Percentiles rank a stretch among this genome's conserved stretches.
phyloP scores from a whole-genome alignment of 495 filamentous ascomycete genomes.

The Penicillium parvum region DNA sequence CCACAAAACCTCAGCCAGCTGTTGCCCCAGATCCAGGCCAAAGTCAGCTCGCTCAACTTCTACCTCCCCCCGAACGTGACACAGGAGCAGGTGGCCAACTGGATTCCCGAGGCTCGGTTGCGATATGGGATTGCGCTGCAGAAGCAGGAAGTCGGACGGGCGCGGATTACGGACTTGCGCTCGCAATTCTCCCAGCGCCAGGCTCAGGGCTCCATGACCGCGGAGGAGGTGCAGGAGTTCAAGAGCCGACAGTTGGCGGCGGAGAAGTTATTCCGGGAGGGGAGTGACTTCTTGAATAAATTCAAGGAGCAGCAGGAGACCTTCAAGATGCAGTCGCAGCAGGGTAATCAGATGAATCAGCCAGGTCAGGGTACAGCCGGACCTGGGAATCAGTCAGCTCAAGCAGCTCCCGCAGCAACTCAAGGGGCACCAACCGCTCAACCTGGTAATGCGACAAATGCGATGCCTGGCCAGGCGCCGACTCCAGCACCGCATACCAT shows the following conservation, averaged over 20 bases:
- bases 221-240: conserved; percentile 43
- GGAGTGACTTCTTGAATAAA: conserved; percentile 42
- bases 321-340: conserved; percentile 40
- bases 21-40: conserved; percentile 41
- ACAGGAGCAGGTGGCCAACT: conserved; percentile 43
- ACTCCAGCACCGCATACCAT: conserved; percentile 49
- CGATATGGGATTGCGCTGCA: conserved; percentile 51
- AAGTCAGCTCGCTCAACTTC: conserved; percentile 44
- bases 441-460: conserved; percentile 19
- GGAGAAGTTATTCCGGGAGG: conserved; percentile 44
- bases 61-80: conserved; percentile 45
- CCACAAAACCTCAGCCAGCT: conserved; percentile 39
- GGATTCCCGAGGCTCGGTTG: conserved; percentile 48
- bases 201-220: conserved; percentile 32
- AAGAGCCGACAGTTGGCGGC: conserved; percentile 40
- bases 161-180: conserved; percentile 35
- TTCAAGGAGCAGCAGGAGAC: conserved; percentile 48
- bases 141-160: conserved; percentile 47
- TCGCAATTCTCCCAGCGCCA: conserved; percentile 37
- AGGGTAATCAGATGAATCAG: conserved; percentile 35
- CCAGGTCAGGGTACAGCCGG: conserved; percentile 11
- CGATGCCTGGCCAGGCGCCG: conserved; percentile 35
- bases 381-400: conserved; percentile 10
- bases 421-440: conserved; percentile 21
- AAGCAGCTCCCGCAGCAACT: conserved; percentile 14